Base-by-base conservation (phyloP, 129 eudicot species). In the Gnaphalium uliginosum region DNA sequence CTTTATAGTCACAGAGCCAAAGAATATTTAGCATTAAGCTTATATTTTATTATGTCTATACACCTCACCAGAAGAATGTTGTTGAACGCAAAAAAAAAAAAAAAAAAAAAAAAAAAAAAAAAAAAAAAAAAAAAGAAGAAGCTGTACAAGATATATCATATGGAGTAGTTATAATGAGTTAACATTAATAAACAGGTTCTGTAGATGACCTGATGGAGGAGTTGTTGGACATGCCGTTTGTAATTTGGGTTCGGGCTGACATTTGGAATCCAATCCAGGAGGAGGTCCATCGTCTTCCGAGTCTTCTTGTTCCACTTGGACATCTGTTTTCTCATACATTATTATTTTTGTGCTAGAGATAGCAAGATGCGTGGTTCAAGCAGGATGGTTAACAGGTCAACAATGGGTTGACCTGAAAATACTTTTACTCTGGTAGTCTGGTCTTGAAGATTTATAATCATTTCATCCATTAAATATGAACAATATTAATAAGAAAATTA, bases 231-330 rank as follows among this genome's bases (percentile, higher is more conserved):
- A 69, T 35, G 83, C 30, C 18, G 15, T 69, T 53, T 57, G 78
- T 53, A 48, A 32, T 60, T 81, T 8, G n/a, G 76, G 53, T 50
- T 71, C 79, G 1, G 81, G 79, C 24, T 77, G 83, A 76, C 63
- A 22, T 8, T 71, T 23, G 29, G 70, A 24, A 58, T 86, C 81
- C 90, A 85, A 83, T 61, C 85, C 90, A 29, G 84, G 83, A 66
- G 87, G 83, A 7, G 71, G 83, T 39, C 86, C 82, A 10, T 75
- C 81, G 18, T 76, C 84, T 30, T 72, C 89, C 17, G 81, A 78
- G 26, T 82, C 73, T 7, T 75, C 59, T 30, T 35, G 72, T 17
- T 37, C 76, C 78, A 73, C 65, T 43, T 73, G 30, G 18, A 62
- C 69, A 72, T 80, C 79, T 81, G 80, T 14, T 64, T 37, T 14